Evolutionary conservation across 164 flowering plant genomes (phyloP).

Genomic region (Tinospora cordifolia): DNA sequence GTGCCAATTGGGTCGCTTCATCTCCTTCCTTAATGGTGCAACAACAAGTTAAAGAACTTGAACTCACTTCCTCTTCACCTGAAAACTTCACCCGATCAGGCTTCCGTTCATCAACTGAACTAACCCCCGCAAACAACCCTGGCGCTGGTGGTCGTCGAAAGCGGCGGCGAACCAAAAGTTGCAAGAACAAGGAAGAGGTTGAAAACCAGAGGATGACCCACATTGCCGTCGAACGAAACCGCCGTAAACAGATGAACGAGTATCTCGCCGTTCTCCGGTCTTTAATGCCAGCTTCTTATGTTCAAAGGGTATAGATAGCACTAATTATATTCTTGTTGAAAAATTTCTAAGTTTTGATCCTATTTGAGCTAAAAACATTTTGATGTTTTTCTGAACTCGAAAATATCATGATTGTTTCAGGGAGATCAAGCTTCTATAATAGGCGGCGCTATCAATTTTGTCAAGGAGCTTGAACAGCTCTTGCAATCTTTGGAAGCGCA

Average conservation of each 20-base stretch:
- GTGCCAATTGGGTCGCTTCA: slow-evolving; percentile 27
- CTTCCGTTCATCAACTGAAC: slow-evolving; percentile 6
- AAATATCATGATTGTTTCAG: slow-evolving; percentile 25
- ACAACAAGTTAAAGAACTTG: slow-evolving; percentile 29
- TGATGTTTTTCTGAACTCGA: background rate
- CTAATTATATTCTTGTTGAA: too few relatives aligned
- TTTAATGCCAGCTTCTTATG: slow-evolving; percentile 53
- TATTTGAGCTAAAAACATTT: background rate
- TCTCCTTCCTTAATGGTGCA: slow-evolving; percentile 23
- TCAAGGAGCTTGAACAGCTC: slow-evolving; percentile 80
- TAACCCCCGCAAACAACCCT: slow-evolving; percentile 1
- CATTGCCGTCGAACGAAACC: slow-evolving; percentile 55
- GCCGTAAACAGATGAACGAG: slow-evolving; percentile 57
- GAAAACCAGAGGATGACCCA: slow-evolving; percentile 62
- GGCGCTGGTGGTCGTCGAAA: slow-evolving; percentile 20
- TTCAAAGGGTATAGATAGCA: slow-evolving; percentile 36
- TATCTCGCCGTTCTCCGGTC: slow-evolving; percentile 45
- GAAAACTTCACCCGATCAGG: background rate
- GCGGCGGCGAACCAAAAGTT: slow-evolving; percentile 30
- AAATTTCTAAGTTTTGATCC: background rate
- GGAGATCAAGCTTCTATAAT: slow-evolving; percentile 96
- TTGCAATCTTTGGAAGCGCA: slow-evolving; percentile 52
- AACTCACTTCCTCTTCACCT: slow-evolving; percentile 23
- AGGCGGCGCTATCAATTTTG: slow-evolving; percentile 87
- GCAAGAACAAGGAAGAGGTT: slow-evolving; percentile 48